phyloP scores from a whole-genome alignment of 2,329 filamentous ascomycete genomes.

The Chaetomium olivaceum region DNA sequence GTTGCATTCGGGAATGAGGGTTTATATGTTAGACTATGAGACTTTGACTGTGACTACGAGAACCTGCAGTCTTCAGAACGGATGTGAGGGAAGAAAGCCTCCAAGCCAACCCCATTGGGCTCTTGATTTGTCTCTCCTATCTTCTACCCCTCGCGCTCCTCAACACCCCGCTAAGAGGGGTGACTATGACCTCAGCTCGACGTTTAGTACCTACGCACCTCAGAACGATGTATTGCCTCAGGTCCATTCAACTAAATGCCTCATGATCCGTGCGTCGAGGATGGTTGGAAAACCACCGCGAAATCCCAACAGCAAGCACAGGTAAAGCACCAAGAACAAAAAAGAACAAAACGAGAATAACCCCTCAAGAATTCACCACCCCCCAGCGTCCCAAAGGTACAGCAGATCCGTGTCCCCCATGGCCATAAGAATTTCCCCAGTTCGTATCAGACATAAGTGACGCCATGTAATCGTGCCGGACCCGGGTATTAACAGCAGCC shows the following conservation, averaged over 20 bases:
- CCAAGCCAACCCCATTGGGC: neutral
- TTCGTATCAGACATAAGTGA: slow-evolving; percentile 39
- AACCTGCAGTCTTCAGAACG: neutral
- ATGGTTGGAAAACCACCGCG: slow-evolving; percentile 25
- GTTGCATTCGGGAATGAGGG: neutral
- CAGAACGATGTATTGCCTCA: slow-evolving; percentile 24
- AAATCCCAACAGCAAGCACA: slow-evolving; percentile 29
- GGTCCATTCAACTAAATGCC: slow-evolving; percentile 32
- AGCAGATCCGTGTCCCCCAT: slow-evolving; percentile 34
- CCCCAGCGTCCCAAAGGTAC: slow-evolving; percentile 29
- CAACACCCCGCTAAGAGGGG: neutral
- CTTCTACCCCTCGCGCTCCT: slow-evolving; percentile 3
- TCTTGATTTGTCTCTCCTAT: too few relatives aligned
- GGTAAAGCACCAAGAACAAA: slow-evolving; percentile 29
- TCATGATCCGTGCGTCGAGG: slow-evolving; percentile 31
- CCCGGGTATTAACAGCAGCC: slow-evolving; percentile 33
- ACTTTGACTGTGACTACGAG: neutral
- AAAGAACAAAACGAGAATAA: slow-evolving; percentile 29
- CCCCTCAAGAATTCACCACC: slow-evolving; percentile 27
- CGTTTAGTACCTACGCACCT: neutral
- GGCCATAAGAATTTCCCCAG: slow-evolving; percentile 32
- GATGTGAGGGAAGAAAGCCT: neutral
- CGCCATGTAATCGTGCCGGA: slow-evolving; percentile 36
- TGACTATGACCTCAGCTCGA: neutral
- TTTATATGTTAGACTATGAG: neutral